Conservation (phyloP, 768 basidiomycete species). For the Cubamyces sp. region DNA sequence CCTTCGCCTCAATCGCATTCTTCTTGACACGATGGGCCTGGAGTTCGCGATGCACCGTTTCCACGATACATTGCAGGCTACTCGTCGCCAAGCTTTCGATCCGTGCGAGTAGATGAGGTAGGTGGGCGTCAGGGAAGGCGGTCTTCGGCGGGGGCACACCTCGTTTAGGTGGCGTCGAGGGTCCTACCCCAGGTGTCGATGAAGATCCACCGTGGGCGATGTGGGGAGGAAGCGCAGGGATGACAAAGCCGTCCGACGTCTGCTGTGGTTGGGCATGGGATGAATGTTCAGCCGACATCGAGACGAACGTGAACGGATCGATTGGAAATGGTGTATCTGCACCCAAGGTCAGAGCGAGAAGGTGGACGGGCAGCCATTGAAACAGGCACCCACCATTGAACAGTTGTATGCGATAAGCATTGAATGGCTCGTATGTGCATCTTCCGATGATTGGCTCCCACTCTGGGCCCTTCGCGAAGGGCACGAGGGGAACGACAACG, state of each 20-base stretch:
- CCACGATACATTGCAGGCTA: conserved; percentile 69
- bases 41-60: conserved; percentile 72
- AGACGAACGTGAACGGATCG: conserved; percentile 78
- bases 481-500: conserved; percentile 76
- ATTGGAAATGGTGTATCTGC: conserved; percentile 74
- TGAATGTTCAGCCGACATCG: conserved; percentile 48
- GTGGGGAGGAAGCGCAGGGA: conserved; percentile 40
- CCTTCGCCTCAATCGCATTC: conserved; percentile 80
- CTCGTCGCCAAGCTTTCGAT: conserved; percentile 62
- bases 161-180: conserved; percentile 34
- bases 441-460: conserved; percentile 75
- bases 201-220: conserved; percentile 8
- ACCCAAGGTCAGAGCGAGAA: conserved; percentile 1
- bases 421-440: conserved; percentile 72
- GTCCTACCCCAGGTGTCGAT: conserved; percentile 6
- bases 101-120: conserved; percentile 64
- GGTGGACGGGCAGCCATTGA: neutral
- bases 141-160: conserved; percentile 47
- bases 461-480: conserved; percentile 80
- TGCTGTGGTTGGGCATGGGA: conserved; percentile 28
- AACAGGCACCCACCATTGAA: conserved; percentile 70
- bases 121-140: conserved; percentile 68
- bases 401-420: conserved; percentile 74
- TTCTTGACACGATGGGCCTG: conserved; percentile 77
- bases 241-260: conserved; percentile 43